A percentile compares a stretch with the other conserved stretches of the same genome.
Conservation (phyloP, 495 filamentous ascomycete species). For the Geopyxis carbonaria region DNA sequence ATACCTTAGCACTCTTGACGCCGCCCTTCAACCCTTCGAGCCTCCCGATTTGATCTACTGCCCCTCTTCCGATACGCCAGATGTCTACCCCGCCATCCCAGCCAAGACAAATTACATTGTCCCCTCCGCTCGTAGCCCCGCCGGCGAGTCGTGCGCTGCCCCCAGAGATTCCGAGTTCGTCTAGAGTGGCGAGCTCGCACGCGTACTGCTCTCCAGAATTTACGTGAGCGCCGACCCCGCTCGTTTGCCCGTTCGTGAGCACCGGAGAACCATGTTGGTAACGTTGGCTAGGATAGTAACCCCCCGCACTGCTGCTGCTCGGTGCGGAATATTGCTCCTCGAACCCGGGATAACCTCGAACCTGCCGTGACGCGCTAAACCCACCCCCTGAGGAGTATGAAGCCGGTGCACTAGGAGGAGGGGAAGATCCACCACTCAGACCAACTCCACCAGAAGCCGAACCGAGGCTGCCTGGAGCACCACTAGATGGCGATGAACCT, state of each 20-base stretch:
- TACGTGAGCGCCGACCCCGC: slow-evolving; percentile 6
- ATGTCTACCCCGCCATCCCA: slow-evolving; percentile 25
- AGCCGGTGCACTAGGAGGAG: slow-evolving; percentile 23
- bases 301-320: slow-evolving; percentile 3
- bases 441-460: slow-evolving; percentile 21
- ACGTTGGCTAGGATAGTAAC: slow-evolving; percentile 19
- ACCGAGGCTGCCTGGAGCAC: slow-evolving; percentile 20
- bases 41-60: slow-evolving; percentile 21
- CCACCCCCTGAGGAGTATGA: slow-evolving; percentile 24
- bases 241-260: slow-evolving; percentile 10
- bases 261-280: slow-evolving; percentile 19
- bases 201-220: slow-evolving; percentile 19
- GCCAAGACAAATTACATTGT: slow-evolving; percentile 24
- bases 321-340: slow-evolving; percentile 21
- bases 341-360: slow-evolving; percentile 23
- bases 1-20: slow-evolving; percentile 25
- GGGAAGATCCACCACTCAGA: slow-evolving; percentile 17
- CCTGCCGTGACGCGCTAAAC: slow-evolving; percentile 14
- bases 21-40: slow-evolving; percentile 21
- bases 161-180: slow-evolving; percentile 14
- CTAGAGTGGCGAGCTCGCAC: slow-evolving; percentile 23
- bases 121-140: slow-evolving; percentile 11
- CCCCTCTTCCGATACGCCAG: slow-evolving; percentile 20
- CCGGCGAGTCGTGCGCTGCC: slow-evolving; percentile 10
- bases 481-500: slow-evolving; percentile 19